A percentile compares a stretch with the other conserved stretches of the same genome.
Conservation (phyloP, 176 grass and related monocot species). For the Musa acuminata region DNA sequence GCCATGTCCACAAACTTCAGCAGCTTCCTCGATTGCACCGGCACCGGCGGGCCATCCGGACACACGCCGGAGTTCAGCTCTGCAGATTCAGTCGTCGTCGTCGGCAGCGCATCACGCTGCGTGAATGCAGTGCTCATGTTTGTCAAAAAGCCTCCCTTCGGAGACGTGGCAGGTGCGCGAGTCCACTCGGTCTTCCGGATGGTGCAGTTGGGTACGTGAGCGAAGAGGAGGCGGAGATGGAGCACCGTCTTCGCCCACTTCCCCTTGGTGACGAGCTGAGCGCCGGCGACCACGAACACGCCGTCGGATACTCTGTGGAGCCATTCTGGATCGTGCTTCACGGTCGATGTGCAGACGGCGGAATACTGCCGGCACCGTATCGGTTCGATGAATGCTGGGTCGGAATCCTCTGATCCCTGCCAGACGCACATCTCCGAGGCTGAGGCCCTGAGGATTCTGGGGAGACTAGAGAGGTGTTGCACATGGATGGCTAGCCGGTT, state of each 20-base stretch:
- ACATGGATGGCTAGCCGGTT: conserved; percentile 84
- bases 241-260: conserved; percentile 70
- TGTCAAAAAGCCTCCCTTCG: conserved; percentile 79
- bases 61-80: conserved; percentile 83
- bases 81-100: conserved; percentile 50
- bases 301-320: conserved; percentile 40
- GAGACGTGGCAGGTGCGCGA: conserved; percentile 40
- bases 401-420: conserved; percentile 54
- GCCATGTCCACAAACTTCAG: conserved; percentile 87
- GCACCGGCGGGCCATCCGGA: conserved; percentile 66
- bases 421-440: conserved; percentile 42
- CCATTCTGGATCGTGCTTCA: conserved; percentile 68
- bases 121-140: conserved; percentile 78
- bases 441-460: conserved; percentile 57
- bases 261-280: conserved; percentile 77
- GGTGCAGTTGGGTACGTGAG: conserved; percentile 60
- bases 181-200: conserved; percentile 67
- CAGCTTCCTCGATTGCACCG: conserved; percentile 71
- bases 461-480: conserved; percentile 78
- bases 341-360: conserved; percentile 42
- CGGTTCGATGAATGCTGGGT: conserved; percentile 58
- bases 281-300: conserved; percentile 79
- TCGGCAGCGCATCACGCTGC: conserved; percentile 22
- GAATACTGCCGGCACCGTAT: conserved; percentile 81
- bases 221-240: conserved; percentile 66